Conservation (phyloP, 352 stramenopile genomes). For the Phytophthora sp. region DNA sequence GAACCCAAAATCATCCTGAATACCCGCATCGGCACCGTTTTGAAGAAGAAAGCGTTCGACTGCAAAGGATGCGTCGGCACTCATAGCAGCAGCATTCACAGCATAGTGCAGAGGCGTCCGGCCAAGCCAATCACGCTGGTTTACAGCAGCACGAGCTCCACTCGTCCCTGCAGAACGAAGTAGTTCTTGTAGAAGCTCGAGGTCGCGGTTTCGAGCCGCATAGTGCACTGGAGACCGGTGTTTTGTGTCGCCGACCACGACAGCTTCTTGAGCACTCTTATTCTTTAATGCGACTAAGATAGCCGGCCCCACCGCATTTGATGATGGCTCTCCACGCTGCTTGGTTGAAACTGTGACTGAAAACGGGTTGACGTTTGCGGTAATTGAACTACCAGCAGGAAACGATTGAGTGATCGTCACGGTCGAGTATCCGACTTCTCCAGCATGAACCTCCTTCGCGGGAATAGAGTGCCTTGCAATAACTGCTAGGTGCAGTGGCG, state of each 20-base stretch:
- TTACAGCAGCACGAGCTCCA: constrained; percentile 45
- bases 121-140: constrained; percentile 52
- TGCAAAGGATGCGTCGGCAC: constrained; percentile 77
- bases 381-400: constrained; percentile 9
- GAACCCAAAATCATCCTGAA: constrained; percentile 66
- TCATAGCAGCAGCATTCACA: constrained; percentile 73
- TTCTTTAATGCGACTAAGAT: constrained; percentile 65
- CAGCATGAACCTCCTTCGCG: constrained; percentile 52
- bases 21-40: constrained; percentile 55
- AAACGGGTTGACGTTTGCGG: constrained; percentile 17
- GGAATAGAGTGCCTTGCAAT: constrained; percentile 54
- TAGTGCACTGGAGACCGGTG: constrained; percentile 66
- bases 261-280: constrained; percentile 46
- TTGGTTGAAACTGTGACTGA: constrained; percentile 13
- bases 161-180: constrained; percentile 47
- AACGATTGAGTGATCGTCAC: constrained; percentile 30
- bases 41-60: constrained; percentile 75
- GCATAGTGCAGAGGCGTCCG: constrained; percentile 78
- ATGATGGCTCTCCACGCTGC: background rate
- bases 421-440: constrained; percentile 60
- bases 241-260: constrained; percentile 50
- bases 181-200: constrained; percentile 59
- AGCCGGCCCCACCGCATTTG: constrained; percentile 34
- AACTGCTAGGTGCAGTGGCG: constrained; percentile 59
- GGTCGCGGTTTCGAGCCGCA: constrained; percentile 65